Conservation (phyloP, 2,329 filamentous ascomycete genomes). For the Talaromyces marneffei region DNA sequence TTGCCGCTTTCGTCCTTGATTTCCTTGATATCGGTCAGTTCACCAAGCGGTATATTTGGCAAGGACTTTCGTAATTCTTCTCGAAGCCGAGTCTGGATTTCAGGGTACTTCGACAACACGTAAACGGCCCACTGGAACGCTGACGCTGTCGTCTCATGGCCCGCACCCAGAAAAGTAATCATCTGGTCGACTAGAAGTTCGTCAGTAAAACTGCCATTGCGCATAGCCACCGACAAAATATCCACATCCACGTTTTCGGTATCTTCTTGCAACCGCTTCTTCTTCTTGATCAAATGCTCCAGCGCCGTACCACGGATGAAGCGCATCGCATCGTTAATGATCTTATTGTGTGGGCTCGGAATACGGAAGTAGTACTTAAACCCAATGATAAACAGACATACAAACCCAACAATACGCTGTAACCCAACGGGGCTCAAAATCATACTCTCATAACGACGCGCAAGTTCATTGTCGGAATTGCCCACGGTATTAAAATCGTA, state of each 20-base stretch:
- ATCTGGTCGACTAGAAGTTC: slow-evolving; percentile 80
- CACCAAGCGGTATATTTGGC: slow-evolving; percentile 39
- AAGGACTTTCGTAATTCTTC: slow-evolving; percentile 60
- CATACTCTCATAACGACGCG: slow-evolving; percentile 29
- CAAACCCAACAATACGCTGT: slow-evolving; percentile 48
- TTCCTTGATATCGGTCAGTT: slow-evolving; percentile 43
- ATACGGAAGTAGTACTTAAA: slow-evolving; percentile 56
- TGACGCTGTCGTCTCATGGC: slow-evolving; percentile 72
- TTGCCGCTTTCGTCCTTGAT: slow-evolving; percentile 43
- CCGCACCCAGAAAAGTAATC: slow-evolving; percentile 82
- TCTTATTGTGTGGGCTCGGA: slow-evolving; percentile 66
- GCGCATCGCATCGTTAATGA: slow-evolving; percentile 51
- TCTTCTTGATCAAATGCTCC: slow-evolving; percentile 64
- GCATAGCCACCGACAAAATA: slow-evolving; percentile 74
- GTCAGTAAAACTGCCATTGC: slow-evolving; percentile 68
- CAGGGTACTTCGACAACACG: slow-evolving; percentile 59
- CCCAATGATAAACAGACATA: slow-evolving; percentile 57
- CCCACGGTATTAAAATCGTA: slow-evolving; percentile 63
- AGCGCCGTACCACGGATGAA: slow-evolving; percentile 62
- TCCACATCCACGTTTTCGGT: slow-evolving; percentile 46
- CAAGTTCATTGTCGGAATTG: slow-evolving; percentile 56
- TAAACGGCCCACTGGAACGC: slow-evolving; percentile 72
- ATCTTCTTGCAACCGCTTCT: slow-evolving; percentile 45
- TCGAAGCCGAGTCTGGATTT: slow-evolving; percentile 62
- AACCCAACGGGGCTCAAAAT: slow-evolving; percentile 17